These are phyloP conservation scores for Avena sativa DNA, from an alignment of 176 grass and related monocot genomes.

Conservation along the genomic window DNA sequence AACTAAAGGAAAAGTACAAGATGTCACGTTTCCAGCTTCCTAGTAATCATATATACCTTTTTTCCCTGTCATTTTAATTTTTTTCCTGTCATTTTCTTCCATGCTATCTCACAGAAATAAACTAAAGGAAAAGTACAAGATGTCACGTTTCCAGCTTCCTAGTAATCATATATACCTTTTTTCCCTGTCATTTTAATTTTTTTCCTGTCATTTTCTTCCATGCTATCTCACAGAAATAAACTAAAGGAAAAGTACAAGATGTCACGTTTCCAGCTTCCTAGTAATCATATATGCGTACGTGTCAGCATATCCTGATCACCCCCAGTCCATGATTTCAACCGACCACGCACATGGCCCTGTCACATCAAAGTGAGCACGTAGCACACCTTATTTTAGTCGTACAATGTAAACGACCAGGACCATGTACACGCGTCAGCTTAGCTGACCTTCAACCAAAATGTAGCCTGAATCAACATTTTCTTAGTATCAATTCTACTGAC, in stretches of 20 bases:
- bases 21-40: background rate
- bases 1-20: background rate
- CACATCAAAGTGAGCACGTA: constrained; percentile 5
- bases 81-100: too few relatives aligned
- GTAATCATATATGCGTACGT: background rate
- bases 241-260: background rate
- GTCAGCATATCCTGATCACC: background rate
- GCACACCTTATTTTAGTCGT: background rate
- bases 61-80: background rate
- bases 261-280: background rate
- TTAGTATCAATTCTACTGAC: background rate
- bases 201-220: too few relatives aligned
- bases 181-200: background rate
- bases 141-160: background rate
- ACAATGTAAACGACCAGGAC: background rate
- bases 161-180: background rate
- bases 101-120: background rate
- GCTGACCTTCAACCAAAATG: background rate
- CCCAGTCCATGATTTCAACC: constrained; percentile 15
- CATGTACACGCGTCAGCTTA: background rate
- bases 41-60: background rate
- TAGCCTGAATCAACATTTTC: background rate
- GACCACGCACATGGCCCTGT: constrained; percentile 37
- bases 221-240: background rate
- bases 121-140: background rate